Conservation (phyloP, 2,329 filamentous ascomycete genomes). For the Tolypocladium cylindrosporum region DNA sequence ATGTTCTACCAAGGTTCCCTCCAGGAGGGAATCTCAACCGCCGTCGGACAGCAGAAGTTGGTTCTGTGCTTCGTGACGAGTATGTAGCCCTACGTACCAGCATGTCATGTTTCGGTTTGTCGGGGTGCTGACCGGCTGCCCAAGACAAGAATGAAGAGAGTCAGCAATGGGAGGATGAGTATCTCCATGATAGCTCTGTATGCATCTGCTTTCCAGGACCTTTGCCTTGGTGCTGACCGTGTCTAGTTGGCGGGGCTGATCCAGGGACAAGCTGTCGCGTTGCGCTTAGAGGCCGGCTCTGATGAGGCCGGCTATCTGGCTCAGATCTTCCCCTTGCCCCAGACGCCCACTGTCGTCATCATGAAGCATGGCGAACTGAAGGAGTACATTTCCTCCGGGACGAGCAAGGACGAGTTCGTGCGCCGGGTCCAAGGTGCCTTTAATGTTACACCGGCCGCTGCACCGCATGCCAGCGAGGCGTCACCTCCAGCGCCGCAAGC, state of each 20-base stretch:
- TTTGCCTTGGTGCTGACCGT: conserved; percentile 1
- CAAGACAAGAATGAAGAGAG: conserved; percentile 63
- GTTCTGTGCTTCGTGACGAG: conserved; percentile 80
- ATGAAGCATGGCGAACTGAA: conserved; percentile 71
- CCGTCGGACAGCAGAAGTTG: conserved; percentile 64
- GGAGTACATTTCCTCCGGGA: conserved; percentile 62
- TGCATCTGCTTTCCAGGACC: conserved; percentile 4
- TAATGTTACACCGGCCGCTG: conserved; percentile 10
- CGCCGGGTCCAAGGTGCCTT: conserved; percentile 27
- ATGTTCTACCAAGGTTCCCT: conserved; percentile 81
- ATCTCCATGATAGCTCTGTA: conserved; percentile 47
- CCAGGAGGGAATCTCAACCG: conserved; percentile 69
- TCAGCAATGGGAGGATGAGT: conserved; percentile 62
- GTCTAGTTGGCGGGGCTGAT: conserved; percentile 46
- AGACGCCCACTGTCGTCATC: conserved; percentile 68
- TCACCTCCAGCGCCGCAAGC: conserved; percentile 8
- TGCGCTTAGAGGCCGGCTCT: conserved; percentile 63
- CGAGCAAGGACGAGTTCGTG: conserved; percentile 56
- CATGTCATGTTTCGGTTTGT: neutral
- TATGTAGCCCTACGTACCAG: conserved; percentile 23
- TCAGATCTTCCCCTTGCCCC: conserved; percentile 72
- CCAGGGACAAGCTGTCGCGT: conserved; percentile 51
- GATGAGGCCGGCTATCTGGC: conserved; percentile 73
- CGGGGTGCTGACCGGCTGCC: conserved; percentile 6
- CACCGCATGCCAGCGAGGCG: conserved; percentile 3